phyloP scores from a whole-genome alignment of 73 alveolate genomes.

The Tetrahymena elliotti region DNA sequence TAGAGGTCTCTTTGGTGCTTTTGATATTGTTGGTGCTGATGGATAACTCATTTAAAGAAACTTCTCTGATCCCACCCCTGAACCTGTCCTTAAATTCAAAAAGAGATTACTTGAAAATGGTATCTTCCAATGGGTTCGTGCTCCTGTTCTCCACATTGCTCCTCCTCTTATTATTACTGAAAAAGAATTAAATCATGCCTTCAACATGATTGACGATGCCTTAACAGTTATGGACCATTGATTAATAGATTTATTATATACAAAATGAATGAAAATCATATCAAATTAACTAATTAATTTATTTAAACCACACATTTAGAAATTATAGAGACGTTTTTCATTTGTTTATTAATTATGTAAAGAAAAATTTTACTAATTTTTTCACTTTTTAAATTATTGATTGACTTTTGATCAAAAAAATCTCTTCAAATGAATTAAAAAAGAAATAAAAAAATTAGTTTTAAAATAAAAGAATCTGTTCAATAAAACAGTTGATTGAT shows the following conservation, averaged over 20 bases:
- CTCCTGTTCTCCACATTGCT: slow-evolving; percentile 37
- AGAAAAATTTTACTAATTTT: background rate
- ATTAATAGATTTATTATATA: background rate
- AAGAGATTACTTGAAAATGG: slow-evolving; percentile 30
- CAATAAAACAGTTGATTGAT: too few species aligned
- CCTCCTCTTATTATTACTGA: slow-evolving; percentile 46
- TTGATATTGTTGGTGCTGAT: slow-evolving; percentile 25
- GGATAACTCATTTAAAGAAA: slow-evolving; percentile 5
- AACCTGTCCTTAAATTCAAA: slow-evolving; percentile 18
- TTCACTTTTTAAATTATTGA: background rate
- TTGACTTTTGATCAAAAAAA: too few species aligned
- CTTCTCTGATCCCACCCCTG: slow-evolving; percentile 34
- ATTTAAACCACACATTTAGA: background rate
- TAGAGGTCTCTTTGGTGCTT: slow-evolving; percentile 49
- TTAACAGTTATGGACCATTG: slow-evolving; percentile 28
- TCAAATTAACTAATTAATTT: background rate
- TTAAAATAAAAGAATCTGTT: too few species aligned
- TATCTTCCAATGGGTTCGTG: slow-evolving; percentile 26
- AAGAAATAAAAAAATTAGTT: too few species aligned
- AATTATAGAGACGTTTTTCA: background rate
- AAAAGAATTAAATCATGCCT: slow-evolving; percentile 18
- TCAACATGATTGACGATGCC: slow-evolving; percentile 33
- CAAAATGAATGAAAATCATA: too few species aligned
- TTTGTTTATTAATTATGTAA: background rate
- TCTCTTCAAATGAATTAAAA: too few species aligned